A percentile compares a stretch with the other conserved stretches of the same genome.
These are phyloP conservation scores for Talaromyces albobiverticillius DNA, from an alignment of 2,329 filamentous ascomycete genomes.

Conservation along the genomic window DNA sequence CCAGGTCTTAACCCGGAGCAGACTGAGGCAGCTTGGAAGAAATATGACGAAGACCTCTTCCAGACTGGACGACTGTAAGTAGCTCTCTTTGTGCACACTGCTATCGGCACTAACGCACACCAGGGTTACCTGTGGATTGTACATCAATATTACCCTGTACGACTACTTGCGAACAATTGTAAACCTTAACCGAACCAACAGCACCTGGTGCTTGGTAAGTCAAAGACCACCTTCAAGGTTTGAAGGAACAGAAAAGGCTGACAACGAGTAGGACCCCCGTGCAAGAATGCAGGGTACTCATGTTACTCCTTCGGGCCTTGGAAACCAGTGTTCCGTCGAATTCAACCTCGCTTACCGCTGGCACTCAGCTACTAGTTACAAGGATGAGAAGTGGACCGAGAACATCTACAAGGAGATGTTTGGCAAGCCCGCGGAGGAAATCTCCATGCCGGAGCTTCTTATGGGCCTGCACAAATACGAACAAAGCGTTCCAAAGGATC, in stretches of 20 bases:
- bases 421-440: slow-evolving; percentile 54
- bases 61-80: slow-evolving; percentile 67
- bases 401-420: slow-evolving; percentile 64
- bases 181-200: slow-evolving; percentile 68
- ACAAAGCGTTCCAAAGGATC: slow-evolving; percentile 60
- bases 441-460: slow-evolving; percentile 61
- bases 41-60: slow-evolving; percentile 75
- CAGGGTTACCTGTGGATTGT: slow-evolving; percentile 66
- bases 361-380: slow-evolving; percentile 74
- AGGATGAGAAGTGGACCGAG: slow-evolving; percentile 78
- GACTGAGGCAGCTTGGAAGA: slow-evolving; percentile 55
- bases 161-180: slow-evolving; percentile 79
- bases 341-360: slow-evolving; percentile 88
- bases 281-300: slow-evolving; percentile 62
- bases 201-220: slow-evolving; percentile 67
- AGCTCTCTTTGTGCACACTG: slow-evolving; percentile 12
- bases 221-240: not conserved
- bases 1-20: slow-evolving; percentile 51
- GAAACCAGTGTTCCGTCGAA: slow-evolving; percentile 81
- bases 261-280: slow-evolving; percentile 58
- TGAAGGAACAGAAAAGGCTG: not conserved
- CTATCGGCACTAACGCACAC: slow-evolving; percentile 17
- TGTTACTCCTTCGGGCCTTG: slow-evolving; percentile 67
- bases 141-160: slow-evolving; percentile 73
- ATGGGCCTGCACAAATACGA: slow-evolving; percentile 64